A percentile compares a stretch with the other conserved stretches of the same genome.
These are phyloP conservation scores for Scenedesmus sp. DNA, from an alignment of 163 green algal genomes.

Conservation along the genomic window DNA sequence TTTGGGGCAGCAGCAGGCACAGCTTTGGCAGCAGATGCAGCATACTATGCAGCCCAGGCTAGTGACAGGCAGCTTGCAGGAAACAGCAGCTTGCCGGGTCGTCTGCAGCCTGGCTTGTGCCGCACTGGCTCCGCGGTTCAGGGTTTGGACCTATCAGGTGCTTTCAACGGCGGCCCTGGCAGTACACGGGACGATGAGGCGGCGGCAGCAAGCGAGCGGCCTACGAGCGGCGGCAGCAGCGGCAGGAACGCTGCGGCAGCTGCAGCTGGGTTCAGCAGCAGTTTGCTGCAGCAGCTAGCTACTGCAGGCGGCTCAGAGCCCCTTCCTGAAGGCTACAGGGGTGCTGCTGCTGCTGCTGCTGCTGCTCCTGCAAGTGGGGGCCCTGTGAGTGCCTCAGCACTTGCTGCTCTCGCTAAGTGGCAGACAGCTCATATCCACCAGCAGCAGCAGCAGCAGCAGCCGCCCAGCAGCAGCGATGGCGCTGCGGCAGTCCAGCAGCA, in stretches of 20 bases:
- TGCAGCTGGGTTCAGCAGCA: not conserved
- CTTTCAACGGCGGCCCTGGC: not conserved
- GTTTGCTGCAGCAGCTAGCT: not conserved
- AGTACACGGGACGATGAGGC: not conserved
- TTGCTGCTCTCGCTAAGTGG: not conserved
- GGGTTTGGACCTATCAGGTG: constrained; percentile 22
- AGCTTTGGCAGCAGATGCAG: not conserved
- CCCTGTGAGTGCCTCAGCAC: not conserved
- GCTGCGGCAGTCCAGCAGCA: not conserved
- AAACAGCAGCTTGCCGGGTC: not conserved
- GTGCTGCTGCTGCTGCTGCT: not conserved
- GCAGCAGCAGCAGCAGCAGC: not conserved
- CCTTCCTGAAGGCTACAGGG: not conserved
- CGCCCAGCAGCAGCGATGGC: not conserved
- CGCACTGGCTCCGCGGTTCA: not conserved
- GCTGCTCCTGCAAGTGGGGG: not conserved
- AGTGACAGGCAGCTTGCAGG: not conserved
- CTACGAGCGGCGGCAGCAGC: not conserved
- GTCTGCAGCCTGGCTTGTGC: constrained; percentile 9
- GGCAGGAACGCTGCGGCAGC: not conserved
- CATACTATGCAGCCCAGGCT: not conserved
- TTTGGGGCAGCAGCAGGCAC: not conserved
- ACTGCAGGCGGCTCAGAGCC: not conserved
- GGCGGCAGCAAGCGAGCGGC: not conserved
- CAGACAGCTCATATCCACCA: not conserved